Base-by-base conservation (phyloP, 2,329 filamentous ascomycete species). In the Arthrobotrys pseudoclavata region DNA sequence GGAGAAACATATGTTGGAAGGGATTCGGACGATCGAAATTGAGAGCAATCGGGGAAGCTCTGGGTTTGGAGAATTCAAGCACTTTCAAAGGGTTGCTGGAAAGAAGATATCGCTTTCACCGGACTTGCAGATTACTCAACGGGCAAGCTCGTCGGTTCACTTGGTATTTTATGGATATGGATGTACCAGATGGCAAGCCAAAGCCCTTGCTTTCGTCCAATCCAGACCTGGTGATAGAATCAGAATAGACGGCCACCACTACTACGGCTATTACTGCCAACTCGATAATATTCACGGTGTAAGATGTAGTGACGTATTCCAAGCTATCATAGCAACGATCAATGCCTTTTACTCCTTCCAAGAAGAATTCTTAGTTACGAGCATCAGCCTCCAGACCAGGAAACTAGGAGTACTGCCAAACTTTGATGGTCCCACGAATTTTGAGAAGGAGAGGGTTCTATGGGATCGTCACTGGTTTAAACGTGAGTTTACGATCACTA, bases 401-500 rank as follows among this genome's bases (percentile, higher is more conserved):
- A 60, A 60, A 42, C 34, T 20, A 2, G 55, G 55, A 3, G 34
- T 60, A 10, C 6, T 26, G 9, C 55, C 55, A 2, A n/a, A 24
- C 20, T 42, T 26, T 4, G 31, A 60, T 1, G 55, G 55, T 12
- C 55, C 55, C 4, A 42, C 55, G 22, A 60, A 60, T 20, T 60
- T 60, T n/a, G 55, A 60, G 34, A 60, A 42, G 20, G 55, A 40
- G 22, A n/a, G 55, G 22, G 20, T 42, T 2, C 6, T 60, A n/a
- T 60, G 55, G 55, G 55, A 60, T 60, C 34, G 20, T 6, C 55
- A 42, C 10, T 42, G 55, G 55, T 60, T 60, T 10, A 60, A 40
- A 42, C 55, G 55, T 60, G 20, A 60, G 55, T 60, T 22, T n/a
- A 13, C 7, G 1, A 57, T 13, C 29, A 15, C 34, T 37, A 12